Conservation (phyloP, 208 protist genomes). For the Ichthyophonus hoferi region DNA sequence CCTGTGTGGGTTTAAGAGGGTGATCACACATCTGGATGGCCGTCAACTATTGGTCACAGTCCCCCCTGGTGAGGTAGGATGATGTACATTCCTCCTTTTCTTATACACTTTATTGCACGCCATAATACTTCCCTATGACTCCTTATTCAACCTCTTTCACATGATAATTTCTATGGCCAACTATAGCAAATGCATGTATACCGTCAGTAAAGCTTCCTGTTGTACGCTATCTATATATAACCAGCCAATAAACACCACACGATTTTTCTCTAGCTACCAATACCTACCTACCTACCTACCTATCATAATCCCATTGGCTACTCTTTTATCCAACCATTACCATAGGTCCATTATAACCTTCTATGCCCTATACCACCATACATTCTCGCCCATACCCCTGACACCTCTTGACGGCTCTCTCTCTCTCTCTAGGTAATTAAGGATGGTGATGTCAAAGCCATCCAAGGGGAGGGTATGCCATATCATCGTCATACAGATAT, state of each 20-base stretch:
- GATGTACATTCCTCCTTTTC: too few relatives aligned
- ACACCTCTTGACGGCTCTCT: not conserved
- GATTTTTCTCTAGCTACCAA: not conserved
- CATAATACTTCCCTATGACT: too few relatives aligned
- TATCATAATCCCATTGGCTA: not conserved
- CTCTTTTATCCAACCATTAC: not conserved
- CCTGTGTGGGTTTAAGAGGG: conserved; percentile 70
- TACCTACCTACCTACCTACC: not conserved
- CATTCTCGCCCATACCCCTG: too few relatives aligned
- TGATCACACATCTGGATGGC: conserved; percentile 55
- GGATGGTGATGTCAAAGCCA: not conserved
- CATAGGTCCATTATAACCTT: not conserved
- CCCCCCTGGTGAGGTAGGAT: conserved; percentile 40
- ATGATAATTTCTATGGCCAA: not conserved
- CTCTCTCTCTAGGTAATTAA: not conserved
- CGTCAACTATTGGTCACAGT: conserved; percentile 19
- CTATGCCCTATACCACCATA: too few relatives aligned
- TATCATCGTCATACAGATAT: conserved; percentile 55
- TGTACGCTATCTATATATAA: not conserved
- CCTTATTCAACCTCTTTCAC: too few relatives aligned
- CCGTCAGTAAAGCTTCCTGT: not conserved
- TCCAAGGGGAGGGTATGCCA: conserved; percentile 68
- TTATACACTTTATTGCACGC: too few relatives aligned
- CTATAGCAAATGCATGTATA: not conserved
- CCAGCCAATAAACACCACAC: not conserved